Evolutionary conservation across 768 basidiomycete species (phyloP), one percentile per base, ranked within the genome.

Genomic region (Russula brevipes): DNA sequence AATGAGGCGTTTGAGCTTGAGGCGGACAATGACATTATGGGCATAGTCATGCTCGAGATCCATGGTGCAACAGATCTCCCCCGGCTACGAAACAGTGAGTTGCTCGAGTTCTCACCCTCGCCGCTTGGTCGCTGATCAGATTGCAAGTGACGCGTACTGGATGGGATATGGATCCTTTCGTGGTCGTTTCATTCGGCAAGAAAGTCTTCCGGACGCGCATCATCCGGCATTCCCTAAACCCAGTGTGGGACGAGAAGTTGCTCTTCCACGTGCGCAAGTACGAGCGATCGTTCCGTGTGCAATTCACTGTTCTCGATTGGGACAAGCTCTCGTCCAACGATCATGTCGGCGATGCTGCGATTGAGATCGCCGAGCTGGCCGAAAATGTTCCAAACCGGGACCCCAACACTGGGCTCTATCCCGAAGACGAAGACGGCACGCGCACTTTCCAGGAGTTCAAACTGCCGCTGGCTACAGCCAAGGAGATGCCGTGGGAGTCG

Each of bases 121-220:
- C 19, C 1, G 4, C 41, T 35, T 35, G 11, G 30, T 7, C 52
- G 45, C 59, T 59, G 46, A 56, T 35, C 38, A 14, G 31, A 19
- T 12, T 35, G 53, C 60, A 91, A 63, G 90, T 92, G 85, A 92
- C 87, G 1, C 84, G 89, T 0, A 90, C 85, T 0, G 91, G 90
- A 0, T 94, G 87, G 83, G 95, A 98, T 72, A 97, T 98, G 94
- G 94, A 98, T 70, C 94, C 95, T 0, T 98, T 98, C 70, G 90
- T 92, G 30, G 94, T 99, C 65, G 83, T 95, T 66, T 93, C 92
- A 3, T 99, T 99, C 66, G 92, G 95, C 36, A 95, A 94, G 78
- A 98, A 97, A 73, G 91, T 98, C 5, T 98, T 98, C 77, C 82
- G 95, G 2, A 98, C 95, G 0, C 86, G 90, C 38, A 85, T 94